These are phyloP conservation scores for Boletus fagicola DNA, from an alignment of 768 basidiomycete genomes.

Conservation along the genomic window DNA sequence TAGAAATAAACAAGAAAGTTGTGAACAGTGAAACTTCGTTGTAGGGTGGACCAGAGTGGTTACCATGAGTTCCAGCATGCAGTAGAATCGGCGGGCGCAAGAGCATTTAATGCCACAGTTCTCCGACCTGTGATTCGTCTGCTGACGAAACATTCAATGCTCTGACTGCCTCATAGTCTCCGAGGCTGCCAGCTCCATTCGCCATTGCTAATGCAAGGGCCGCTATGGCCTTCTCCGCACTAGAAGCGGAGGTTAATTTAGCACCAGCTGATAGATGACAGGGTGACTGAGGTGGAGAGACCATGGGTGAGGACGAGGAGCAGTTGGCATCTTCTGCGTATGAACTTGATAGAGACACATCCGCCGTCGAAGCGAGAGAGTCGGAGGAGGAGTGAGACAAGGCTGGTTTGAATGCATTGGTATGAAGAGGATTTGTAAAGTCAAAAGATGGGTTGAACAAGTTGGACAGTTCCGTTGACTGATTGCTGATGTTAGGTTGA, in stretches of 20 bases:
- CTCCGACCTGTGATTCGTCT: slow-evolving; percentile 52
- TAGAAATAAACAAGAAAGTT: slow-evolving; percentile 30
- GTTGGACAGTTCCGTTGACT: slow-evolving; percentile 13
- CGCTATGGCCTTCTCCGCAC: slow-evolving; percentile 58
- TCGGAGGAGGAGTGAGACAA: slow-evolving; percentile 21
- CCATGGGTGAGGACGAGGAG: slow-evolving; percentile 11
- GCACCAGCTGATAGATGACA: slow-evolving; percentile 1
- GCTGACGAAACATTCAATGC: slow-evolving; percentile 33
- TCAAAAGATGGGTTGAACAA: slow-evolving; percentile 30
- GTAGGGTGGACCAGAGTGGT: not conserved
- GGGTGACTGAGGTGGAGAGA: slow-evolving; percentile 16
- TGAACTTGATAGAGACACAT: slow-evolving; percentile 7
- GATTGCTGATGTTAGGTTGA: slow-evolving; percentile 13
- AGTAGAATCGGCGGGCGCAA: not conserved
- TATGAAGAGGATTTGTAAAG: slow-evolving; percentile 25
- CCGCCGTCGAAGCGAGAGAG: slow-evolving; percentile 11
- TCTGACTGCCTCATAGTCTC: slow-evolving; percentile 53
- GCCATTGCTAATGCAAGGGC: slow-evolving; percentile 60
- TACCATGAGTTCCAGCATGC: not conserved
- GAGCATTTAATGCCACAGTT: slow-evolving; percentile 50
- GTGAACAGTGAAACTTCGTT: slow-evolving; percentile 2
- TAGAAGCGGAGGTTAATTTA: slow-evolving; percentile 36
- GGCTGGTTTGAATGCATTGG: slow-evolving; percentile 25
- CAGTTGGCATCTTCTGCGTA: slow-evolving; percentile 1
- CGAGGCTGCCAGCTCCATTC: slow-evolving; percentile 59